Evolutionary conservation across 1,139 yeast genomes (phyloP), one percentile per base, ranked within the genome.

Genomic region (Candida neerlandica): DNA sequence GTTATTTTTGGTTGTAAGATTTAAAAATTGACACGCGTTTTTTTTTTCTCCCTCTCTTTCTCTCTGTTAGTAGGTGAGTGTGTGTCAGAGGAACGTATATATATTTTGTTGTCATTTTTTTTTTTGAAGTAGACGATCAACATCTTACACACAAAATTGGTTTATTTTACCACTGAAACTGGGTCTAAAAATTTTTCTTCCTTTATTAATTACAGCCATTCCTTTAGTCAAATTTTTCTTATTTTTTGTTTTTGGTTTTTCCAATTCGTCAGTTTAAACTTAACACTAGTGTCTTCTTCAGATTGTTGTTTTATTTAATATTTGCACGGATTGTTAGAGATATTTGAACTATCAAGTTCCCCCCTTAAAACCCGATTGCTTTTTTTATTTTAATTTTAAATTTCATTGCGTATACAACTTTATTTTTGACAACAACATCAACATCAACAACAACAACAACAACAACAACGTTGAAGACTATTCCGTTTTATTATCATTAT

Each of bases 11-110:
- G 35, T n/a, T 32, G 35, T 27, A 18, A 27, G 38, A 42, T 42
- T 27, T 14, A 29, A 42, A 34, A 29, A 42, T n/a, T 12, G 18
- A 42, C 45, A 42, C 45, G 45, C 45, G 45, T 42, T 37, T 29
- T 42, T n/a, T 44, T 43, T 15, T 2, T 23, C 3, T 15, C n/a
- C 30, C 16, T 18, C n/a, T 33, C 21, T 19, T 43, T 32, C 16
- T 5, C 16, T 14, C 9, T 29, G n/a, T 29, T 14, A 29, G 14
- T 12, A 29, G n/a, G n/a, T n/a, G n/a, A n/a, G n/a, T n/a, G n/a
- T n/a, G n/a, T n/a, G n/a, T n/a, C n/a, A n/a, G n/a, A n/a, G n/a
- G n/a, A n/a, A n/a, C n/a, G n/a, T n/a, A n/a, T n/a, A n/a, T 11
- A 12, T 29, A 29, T 29, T 29, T 29, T 29, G 14, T 29, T 29